phyloP scores from a whole-genome alignment of 106 monocot species.

The Acorus calamus region DNA sequence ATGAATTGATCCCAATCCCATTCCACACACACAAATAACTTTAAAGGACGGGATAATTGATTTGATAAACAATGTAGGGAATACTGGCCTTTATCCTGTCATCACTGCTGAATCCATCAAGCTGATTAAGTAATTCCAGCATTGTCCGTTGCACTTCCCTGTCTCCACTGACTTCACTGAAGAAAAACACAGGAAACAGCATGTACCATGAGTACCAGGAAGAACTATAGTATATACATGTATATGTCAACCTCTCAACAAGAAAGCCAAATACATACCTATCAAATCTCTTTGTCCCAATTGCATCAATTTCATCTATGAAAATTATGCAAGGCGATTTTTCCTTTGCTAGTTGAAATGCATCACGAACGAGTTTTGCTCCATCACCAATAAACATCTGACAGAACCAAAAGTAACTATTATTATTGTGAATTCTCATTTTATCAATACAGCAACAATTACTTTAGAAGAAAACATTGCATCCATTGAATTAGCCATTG shows the following conservation, averaged over 20 bases:
- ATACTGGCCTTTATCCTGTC: constrained; percentile 70
- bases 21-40: no score
- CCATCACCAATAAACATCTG: constrained; percentile 97
- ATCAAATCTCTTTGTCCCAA: constrained; percentile 91
- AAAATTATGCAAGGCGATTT: constrained; percentile 95
- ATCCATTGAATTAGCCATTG: no score
- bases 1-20: no score
- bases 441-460: not conserved
- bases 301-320: constrained; percentile 98
- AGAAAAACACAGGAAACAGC: not conserved
- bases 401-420: not conserved
- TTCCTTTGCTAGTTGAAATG: constrained; percentile 94
- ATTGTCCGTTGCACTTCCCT: constrained; percentile 89
- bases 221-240: no score
- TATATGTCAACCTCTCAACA: not conserved
- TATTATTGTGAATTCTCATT: not conserved
- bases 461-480: not conserved
- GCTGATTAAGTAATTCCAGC: constrained; percentile 90
- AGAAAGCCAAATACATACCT: constrained; percentile 28
- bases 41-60: not conserved
- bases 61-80: not conserved
- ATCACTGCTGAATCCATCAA: constrained; percentile 93
- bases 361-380: constrained; percentile 94
- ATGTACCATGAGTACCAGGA: no score
- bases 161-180: constrained; percentile 94